Conservation (phyloP, 768 basidiomycete species). For the Amanita subjunquillea region DNA sequence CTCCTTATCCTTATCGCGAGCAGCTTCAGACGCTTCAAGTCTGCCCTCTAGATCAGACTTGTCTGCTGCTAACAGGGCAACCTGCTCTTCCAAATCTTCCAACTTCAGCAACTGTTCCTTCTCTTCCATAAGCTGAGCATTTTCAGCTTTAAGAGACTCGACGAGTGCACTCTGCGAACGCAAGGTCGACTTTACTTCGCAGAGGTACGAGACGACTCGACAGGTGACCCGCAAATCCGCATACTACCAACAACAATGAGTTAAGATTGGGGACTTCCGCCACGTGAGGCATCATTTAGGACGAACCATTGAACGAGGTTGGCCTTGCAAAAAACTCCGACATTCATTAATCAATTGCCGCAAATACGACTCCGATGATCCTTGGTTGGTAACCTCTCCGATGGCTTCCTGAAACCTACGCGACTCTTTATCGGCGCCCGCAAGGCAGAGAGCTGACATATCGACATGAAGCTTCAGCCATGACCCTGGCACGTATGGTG, state of each 20-base stretch:
- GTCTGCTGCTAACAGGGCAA: slow-evolving; percentile 22
- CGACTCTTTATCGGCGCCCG: slow-evolving; percentile 32
- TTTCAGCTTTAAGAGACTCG: slow-evolving; percentile 20
- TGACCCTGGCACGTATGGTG: slow-evolving; percentile 32
- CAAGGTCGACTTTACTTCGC: slow-evolving; percentile 34
- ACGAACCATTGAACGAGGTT: slow-evolving; percentile 36
- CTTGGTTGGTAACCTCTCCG: slow-evolving; percentile 41
- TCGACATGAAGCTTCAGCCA: slow-evolving; percentile 54
- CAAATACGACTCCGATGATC: slow-evolving; percentile 39
- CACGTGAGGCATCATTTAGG: slow-evolving; percentile 1
- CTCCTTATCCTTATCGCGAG: slow-evolving; percentile 39
- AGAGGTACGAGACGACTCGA: slow-evolving; percentile 39
- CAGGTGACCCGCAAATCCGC: slow-evolving; percentile 38
- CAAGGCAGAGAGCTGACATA: slow-evolving; percentile 17
- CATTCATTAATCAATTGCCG: slow-evolving; percentile 42
- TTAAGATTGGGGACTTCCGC: not conserved
- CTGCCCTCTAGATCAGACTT: slow-evolving; percentile 22
- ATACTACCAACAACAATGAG: slow-evolving; percentile 24
- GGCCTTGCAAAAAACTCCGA: slow-evolving; percentile 33
- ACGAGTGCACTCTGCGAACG: slow-evolving; percentile 22
- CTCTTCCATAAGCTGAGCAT: slow-evolving; percentile 23
- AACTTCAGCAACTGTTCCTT: slow-evolving; percentile 21
- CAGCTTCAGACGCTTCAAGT: slow-evolving; percentile 26
- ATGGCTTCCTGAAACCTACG: slow-evolving; percentile 45
- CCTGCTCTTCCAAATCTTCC: slow-evolving; percentile 15